These are phyloP conservation scores for Aquilaria yunnanensis DNA, from an alignment of 345 rosid genomes.

Conservation along the genomic window DNA sequence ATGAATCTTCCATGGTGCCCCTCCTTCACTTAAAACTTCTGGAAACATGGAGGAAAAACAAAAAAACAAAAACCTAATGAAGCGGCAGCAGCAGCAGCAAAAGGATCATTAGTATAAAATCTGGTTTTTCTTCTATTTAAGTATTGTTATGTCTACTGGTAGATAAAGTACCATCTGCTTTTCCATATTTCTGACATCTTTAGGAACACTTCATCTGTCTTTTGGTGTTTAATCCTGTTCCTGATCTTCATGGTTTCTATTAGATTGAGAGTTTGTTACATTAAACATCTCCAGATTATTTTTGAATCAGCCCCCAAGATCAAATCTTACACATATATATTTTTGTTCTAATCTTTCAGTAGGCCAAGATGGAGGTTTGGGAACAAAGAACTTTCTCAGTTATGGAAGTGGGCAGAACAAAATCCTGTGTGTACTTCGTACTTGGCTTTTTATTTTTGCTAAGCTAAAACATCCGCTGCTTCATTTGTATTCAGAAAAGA, in stretches of 20 bases:
- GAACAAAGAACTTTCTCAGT: conserved; percentile 92
- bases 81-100: too few species aligned
- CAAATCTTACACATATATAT: conserved; percentile 9
- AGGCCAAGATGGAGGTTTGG: conserved; percentile 89
- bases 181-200: neutral
- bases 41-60: too few species aligned
- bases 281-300: too few species aligned
- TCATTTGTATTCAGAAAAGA: too few species aligned
- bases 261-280: neutral
- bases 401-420: conserved; percentile 99
- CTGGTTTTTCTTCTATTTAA: too few species aligned
- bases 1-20: too few species aligned
- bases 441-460: too few species aligned
- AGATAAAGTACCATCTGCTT: neutral
- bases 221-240: neutral
- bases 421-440: conserved; percentile 48
- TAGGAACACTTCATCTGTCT: neutral
- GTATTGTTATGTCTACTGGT: too few species aligned
- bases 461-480: too few species aligned
- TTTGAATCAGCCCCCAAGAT: neutral
- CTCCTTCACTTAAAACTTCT: too few species aligned
- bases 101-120: too few species aligned
- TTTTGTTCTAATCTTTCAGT: conserved; percentile 35
- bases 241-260: neutral
- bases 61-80: too few species aligned